Conservation (phyloP, 306 rosid genomes). For the Castanea crenata region DNA sequence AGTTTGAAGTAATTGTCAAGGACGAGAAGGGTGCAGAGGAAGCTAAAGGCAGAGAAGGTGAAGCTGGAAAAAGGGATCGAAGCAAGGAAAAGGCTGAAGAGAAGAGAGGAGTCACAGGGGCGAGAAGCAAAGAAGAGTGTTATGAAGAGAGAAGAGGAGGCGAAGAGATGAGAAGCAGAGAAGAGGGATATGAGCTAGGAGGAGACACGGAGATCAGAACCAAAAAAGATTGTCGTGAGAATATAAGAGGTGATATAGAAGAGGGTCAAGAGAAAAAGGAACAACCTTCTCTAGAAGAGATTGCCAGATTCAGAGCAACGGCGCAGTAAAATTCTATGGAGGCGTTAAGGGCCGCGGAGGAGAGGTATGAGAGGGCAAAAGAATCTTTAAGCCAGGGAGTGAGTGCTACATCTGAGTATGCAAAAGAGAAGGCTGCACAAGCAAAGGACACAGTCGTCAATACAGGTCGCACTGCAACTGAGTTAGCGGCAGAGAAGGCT, state of each 20-base stretch:
- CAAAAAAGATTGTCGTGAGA: too few relatives aligned
- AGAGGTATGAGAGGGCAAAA: constrained; percentile 39
- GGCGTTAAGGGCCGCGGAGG: constrained; percentile 41
- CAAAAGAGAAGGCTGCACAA: constrained; percentile 22
- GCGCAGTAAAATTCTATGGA: constrained; percentile 47
- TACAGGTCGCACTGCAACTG: too few relatives aligned
- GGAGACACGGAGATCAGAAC: not conserved
- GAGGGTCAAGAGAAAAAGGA: not conserved
- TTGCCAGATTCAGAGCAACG: constrained; percentile 32
- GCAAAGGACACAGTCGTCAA: constrained; percentile 3
- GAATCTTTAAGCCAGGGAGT: constrained; percentile 35
- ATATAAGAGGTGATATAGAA: not conserved
- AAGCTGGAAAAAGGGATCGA: not conserved
- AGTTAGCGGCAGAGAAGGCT: constrained; percentile 19
- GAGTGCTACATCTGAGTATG: constrained; percentile 12
- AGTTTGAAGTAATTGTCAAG: constrained; percentile 17
- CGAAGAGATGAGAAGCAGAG: not conserved
- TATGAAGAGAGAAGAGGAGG: not conserved
- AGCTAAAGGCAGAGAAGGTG: constrained; percentile 4
- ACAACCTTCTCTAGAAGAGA: constrained; percentile 37
- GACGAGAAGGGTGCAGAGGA: constrained; percentile 12
- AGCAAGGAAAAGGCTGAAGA: not conserved
- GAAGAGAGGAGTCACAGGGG: not conserved
- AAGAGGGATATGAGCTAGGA: not conserved
- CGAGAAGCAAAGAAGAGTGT: not conserved